These are phyloP conservation scores for Mycena metata DNA, from an alignment of 768 basidiomycete genomes.

Conservation along the genomic window DNA sequence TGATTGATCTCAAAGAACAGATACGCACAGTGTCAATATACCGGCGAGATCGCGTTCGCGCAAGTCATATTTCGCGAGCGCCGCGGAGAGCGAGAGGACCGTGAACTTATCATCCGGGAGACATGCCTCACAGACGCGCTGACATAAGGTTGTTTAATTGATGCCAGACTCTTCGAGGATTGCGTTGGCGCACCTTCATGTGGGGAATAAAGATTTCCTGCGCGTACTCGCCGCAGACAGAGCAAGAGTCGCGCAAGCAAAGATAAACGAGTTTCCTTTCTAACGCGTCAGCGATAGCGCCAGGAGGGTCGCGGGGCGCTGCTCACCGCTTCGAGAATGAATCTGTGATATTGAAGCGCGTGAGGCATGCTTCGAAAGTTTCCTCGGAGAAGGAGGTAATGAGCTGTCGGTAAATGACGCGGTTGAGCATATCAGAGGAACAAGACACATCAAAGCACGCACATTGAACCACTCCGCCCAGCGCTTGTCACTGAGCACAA, in stretches of 20 bases:
- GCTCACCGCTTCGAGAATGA: conserved; percentile 19
- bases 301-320: neutral
- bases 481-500: conserved; percentile 32
- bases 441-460: neutral
- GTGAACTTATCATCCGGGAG: conserved; percentile 19
- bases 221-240: conserved; percentile 14
- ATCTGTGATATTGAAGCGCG: conserved; percentile 24
- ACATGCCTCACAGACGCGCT: conserved; percentile 29
- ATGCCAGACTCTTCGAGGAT: neutral
- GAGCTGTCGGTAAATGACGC: neutral
- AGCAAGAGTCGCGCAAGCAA: conserved; percentile 10
- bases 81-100: conserved; percentile 11
- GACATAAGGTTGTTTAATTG: neutral
- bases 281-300: neutral
- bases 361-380: conserved; percentile 18
- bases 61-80: conserved; percentile 32
- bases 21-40: conserved; percentile 15
- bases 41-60: conserved; percentile 10
- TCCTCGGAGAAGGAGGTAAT: conserved; percentile 9
- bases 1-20: neutral
- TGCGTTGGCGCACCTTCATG: conserved; percentile 12
- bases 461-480: conserved; percentile 32
- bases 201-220: conserved; percentile 19
- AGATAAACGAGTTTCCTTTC: conserved; percentile 18
- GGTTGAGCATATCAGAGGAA: neutral